These are phyloP conservation scores for Quercus aquifolioides DNA, from an alignment of 306 rosid species.

Conservation along the genomic window DNA sequence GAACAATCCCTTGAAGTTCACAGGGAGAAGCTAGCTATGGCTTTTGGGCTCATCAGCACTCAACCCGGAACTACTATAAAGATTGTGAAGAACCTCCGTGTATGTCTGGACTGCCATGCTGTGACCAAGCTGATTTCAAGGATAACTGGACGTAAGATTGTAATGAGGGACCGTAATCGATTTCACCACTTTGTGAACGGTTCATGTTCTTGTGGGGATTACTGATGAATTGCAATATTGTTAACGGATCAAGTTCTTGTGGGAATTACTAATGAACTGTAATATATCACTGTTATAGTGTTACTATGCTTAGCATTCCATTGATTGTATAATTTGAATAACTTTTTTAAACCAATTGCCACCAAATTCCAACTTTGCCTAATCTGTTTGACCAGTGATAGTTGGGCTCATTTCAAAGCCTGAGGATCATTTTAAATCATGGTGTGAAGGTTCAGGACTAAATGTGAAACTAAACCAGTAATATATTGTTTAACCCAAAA, in stretches of 20 bases:
- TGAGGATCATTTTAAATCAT: too few relatives aligned
- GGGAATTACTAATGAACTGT: not conserved
- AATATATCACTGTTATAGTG: not conserved
- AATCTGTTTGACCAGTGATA: not conserved
- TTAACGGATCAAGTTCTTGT: too few relatives aligned
- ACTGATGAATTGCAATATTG: slow-evolving; percentile 44
- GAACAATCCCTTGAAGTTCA: slow-evolving; percentile 71
- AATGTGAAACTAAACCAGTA: not conserved
- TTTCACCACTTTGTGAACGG: slow-evolving; percentile 83
- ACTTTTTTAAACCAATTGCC: not conserved
- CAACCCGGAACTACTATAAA: slow-evolving; percentile 57
- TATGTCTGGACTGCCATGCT: slow-evolving; percentile 73
- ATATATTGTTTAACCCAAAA: not conserved
- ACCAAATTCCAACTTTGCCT: not conserved
- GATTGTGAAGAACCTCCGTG: slow-evolving; percentile 76
- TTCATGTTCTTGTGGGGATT: slow-evolving; percentile 74
- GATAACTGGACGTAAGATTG: slow-evolving; percentile 56
- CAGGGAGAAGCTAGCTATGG: slow-evolving; percentile 80
- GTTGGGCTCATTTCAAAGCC: not conserved
- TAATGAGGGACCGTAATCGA: slow-evolving; percentile 74
- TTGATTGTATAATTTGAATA: not conserved
- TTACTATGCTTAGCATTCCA: not conserved
- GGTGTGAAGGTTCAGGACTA: too few relatives aligned
- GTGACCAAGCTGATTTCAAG: slow-evolving; percentile 69
- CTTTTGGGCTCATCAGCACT: slow-evolving; percentile 78